phyloP scores from a whole-genome alignment of 768 basidiomycete genomes.

The Agaricus subrufescens region DNA sequence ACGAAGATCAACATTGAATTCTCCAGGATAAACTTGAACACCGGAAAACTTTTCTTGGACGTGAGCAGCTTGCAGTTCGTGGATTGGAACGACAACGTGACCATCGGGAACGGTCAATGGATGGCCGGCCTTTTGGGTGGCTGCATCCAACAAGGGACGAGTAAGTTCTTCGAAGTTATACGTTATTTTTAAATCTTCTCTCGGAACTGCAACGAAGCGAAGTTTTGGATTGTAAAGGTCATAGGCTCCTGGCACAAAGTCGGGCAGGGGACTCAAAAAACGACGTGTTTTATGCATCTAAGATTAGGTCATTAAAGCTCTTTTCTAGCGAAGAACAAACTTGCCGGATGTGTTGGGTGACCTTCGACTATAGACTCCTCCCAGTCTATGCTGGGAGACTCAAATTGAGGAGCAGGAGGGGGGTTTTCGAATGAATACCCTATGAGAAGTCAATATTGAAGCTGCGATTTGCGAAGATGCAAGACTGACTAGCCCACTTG shows the following conservation, averaged over 20 bases:
- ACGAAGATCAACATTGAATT: constrained; percentile 36
- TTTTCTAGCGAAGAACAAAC: constrained; percentile 3
- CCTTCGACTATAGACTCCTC: constrained; percentile 60
- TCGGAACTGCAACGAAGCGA: constrained; percentile 43
- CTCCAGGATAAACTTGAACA: constrained; percentile 35
- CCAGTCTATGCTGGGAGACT: constrained; percentile 50
- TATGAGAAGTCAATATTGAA: constrained; percentile 13
- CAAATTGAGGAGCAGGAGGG: constrained; percentile 37
- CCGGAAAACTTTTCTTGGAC: constrained; percentile 47
- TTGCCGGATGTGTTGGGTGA: constrained; percentile 55
- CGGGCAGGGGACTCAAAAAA: constrained; percentile 45
- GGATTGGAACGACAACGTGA: constrained; percentile 43
- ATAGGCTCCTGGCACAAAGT: constrained; percentile 40
- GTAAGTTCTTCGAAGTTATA: constrained; percentile 44
- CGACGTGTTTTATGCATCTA: constrained; percentile 57
- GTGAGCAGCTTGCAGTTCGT: constrained; percentile 49
- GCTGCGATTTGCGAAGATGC: too few relatives aligned
- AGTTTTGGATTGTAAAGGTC: constrained; percentile 46
- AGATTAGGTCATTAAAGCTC: neutral
- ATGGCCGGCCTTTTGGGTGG: constrained; percentile 31
- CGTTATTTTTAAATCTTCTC: constrained; percentile 37
- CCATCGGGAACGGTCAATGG: constrained; percentile 27
- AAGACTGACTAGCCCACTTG: constrained; percentile 45
- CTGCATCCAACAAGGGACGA: constrained; percentile 35
- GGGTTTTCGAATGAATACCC: constrained; percentile 47